A percentile compares a stretch with the other conserved stretches of the same genome.
These are phyloP conservation scores for Cryptomeria japonica DNA, from an alignment of 75 land plant species.

Conservation along the genomic window DNA sequence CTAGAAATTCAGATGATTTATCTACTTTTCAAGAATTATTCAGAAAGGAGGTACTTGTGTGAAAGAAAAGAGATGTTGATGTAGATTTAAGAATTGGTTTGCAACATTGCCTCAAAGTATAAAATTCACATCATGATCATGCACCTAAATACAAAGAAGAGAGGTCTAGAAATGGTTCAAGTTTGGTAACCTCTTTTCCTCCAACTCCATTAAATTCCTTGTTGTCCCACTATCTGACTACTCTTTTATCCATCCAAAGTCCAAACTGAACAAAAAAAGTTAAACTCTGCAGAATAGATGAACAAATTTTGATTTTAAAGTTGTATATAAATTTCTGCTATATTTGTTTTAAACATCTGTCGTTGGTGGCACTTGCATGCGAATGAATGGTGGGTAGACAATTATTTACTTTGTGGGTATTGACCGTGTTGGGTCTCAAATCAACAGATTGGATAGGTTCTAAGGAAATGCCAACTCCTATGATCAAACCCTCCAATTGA, in stretches of 20 bases:
- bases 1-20: not conserved
- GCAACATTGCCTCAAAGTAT: not conserved
- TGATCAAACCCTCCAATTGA: too few relatives aligned
- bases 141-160: not conserved
- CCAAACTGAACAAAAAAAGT: not conserved
- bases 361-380: not conserved
- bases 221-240: not conserved
- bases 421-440: too few relatives aligned
- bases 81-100: not conserved
- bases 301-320: not conserved
- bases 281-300: not conserved
- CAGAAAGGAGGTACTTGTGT: not conserved
- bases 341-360: too few relatives aligned
- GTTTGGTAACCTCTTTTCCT: not conserved
- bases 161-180: not conserved
- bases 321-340: not conserved
- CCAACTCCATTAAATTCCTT: constrained; percentile 3
- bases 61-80: too few relatives aligned
- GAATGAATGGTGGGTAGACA: not conserved
- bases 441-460: too few relatives aligned
- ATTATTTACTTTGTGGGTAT: not conserved
- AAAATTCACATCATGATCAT: not conserved
- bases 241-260: not conserved
- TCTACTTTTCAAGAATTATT: not conserved
- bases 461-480: too few relatives aligned